Evolutionary conservation across 2,329 filamentous ascomycete species (phyloP).

Genomic region (Paracorniculantispora psalliotae): DNA sequence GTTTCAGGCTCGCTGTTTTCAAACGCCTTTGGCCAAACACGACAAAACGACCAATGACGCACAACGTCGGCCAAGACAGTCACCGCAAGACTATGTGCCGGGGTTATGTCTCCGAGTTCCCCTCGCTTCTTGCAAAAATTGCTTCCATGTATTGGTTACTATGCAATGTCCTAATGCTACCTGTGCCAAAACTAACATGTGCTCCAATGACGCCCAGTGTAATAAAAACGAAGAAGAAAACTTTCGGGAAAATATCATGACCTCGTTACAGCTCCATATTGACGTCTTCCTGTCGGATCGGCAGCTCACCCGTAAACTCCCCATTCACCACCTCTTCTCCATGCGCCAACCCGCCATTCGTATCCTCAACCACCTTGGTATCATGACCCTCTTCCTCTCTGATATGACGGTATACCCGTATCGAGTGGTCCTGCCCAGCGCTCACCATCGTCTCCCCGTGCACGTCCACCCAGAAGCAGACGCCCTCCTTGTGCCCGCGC

Average conservation of each 20-base stretch:
- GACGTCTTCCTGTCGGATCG: constrained; percentile 34
- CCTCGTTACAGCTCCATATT: constrained; percentile 29
- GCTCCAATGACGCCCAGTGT: not conserved
- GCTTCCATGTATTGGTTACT: too few relatives aligned
- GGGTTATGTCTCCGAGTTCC: too few relatives aligned
- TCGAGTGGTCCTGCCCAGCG: constrained; percentile 49
- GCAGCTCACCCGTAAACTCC: constrained; percentile 52
- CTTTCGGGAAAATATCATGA: not conserved
- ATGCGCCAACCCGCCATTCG: constrained; percentile 16
- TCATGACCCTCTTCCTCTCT: constrained; percentile 22
- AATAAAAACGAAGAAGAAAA: not conserved
- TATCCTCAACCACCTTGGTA: constrained; percentile 16
- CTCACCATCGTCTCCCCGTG: constrained; percentile 52
- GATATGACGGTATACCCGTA: constrained; percentile 44
- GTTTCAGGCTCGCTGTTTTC: not conserved
- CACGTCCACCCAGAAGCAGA: constrained; percentile 63
- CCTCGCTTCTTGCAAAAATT: too few relatives aligned
- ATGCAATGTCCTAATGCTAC: not conserved
- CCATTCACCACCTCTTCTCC: constrained; percentile 35
- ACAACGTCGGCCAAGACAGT: too few relatives aligned
- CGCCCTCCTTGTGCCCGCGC: constrained; percentile 46
- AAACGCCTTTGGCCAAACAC: not conserved
- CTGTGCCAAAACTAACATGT: not conserved
- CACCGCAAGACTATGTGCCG: too few relatives aligned
- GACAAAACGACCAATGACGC: not conserved